Evolutionary conservation across 768 basidiomycete species (phyloP), one percentile per base, ranked within the genome.

Genomic region (Calvatia gigantea): DNA sequence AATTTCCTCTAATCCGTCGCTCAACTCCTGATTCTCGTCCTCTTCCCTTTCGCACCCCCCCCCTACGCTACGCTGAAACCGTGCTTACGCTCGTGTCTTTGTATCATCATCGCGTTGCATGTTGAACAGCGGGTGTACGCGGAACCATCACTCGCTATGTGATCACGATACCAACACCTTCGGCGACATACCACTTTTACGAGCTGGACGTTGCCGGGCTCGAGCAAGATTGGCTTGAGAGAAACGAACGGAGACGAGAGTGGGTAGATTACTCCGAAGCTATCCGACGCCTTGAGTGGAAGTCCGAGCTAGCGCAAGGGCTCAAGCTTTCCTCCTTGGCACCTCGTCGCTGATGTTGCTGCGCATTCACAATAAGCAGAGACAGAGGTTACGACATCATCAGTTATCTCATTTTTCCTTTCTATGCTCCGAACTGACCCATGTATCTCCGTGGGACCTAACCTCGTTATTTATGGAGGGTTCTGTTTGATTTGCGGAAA

Each of bases 211-310:
- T 92, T 45, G 76, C 80, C 14, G 74, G 73, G 37, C 81, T 94
- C 55, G 91, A 92, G 62, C 75, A 81, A 59, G 84, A 89, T 58
- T 94, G 91, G 91, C 73, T 89, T 56, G 91, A 94, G 69, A 74
- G 81, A 64, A 78, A 83, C 61, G 91, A 94, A 74, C 84, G 91
- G 58, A 78, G 76, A 68, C 75, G 91, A 63, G 91, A 93, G 73
- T 92, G 89, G 90, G 90, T 94, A 62, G 90, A 92, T 70, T 91
- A 86, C 64, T 82, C 85, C 42, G 91, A 93, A 73, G 91, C 91
- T 14, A 72, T 83, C 60, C 73, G 77, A 64, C 75, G 91, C 62
- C 67, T 94, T 37, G 79, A 84, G 58, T 94, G 91, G 91, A 94
- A 94, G 68, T 73, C 80, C n/a, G 91, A 94, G 73, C 79, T 94